Conservation (phyloP, 345 rosid genomes). For the Clarkia xantiana region DNA sequence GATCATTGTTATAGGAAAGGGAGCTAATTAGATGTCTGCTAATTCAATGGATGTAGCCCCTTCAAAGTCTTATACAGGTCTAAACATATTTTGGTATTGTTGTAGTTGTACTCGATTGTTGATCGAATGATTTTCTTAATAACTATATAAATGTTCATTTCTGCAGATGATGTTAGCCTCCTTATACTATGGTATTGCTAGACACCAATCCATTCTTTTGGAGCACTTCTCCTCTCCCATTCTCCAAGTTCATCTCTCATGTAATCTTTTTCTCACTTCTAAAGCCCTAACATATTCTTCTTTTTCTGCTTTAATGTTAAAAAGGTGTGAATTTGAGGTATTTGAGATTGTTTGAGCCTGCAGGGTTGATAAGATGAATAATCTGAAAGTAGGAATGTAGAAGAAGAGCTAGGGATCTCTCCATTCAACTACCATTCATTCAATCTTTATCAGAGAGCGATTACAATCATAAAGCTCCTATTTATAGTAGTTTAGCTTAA, state of each 20-base stretch:
- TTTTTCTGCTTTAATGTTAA: background rate
- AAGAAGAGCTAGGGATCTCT: too few relatives aligned
- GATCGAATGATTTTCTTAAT: background rate
- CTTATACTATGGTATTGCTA: slow-evolving; percentile 52
- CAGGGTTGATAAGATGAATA: too few relatives aligned
- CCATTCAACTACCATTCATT: too few relatives aligned
- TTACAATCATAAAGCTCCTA: too few relatives aligned
- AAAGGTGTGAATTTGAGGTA: too few relatives aligned
- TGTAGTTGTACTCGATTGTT: background rate
- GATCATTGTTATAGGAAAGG: too few relatives aligned
- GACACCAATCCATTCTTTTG: slow-evolving; percentile 90
- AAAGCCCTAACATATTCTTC: slow-evolving; percentile 6
- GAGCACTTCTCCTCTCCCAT: slow-evolving; percentile 46
- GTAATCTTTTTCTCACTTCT: slow-evolving; percentile 22
- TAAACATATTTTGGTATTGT: background rate
- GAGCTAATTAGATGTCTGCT: too few relatives aligned
- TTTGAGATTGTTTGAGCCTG: background rate
- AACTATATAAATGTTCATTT: background rate
- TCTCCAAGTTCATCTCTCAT: slow-evolving; percentile 70
- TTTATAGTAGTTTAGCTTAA: too few relatives aligned
- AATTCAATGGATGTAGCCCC: slow-evolving; percentile 47
- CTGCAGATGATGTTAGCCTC: slow-evolving; percentile 77
- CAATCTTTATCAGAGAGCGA: too few relatives aligned
- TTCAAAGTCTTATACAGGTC: slow-evolving; percentile 65
- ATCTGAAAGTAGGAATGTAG: too few relatives aligned